Base-by-base conservation (phyloP, 1,139 yeast genomes). In the Suhomyces chickasaworum region DNA sequence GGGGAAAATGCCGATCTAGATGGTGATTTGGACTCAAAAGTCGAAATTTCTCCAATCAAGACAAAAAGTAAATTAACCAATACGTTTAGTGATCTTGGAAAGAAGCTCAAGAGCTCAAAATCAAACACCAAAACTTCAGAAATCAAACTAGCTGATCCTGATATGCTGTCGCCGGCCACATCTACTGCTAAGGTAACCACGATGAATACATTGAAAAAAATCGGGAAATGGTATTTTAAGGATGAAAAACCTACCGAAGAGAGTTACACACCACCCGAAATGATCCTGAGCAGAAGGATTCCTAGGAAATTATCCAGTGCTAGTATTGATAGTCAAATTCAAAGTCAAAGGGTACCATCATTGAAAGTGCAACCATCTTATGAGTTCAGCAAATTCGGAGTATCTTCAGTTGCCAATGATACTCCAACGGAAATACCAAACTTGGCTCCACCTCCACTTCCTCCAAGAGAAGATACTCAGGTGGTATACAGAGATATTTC, bases 161-260 rank as follows among this genome's bases (percentile, higher is more conserved):
- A 46, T n/a, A 18, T 36, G n/a, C 40, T 12, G 30, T 44, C 41
- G 29, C 36, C 16, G 36, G 42, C 37, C 17, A 32, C 39, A 9
- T 32, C 48, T 22, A 22, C 17, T 7, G n/a, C 41, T 41, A 31
- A 40, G 41, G 30, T 49, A 3, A 21, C 53, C 2, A 52, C 58
- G 3, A 55, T 65, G 44, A 65, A 59, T 42, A 78, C 86, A 0
- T 63, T 84, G 41, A 79, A 75, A 49, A 84, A 80, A 55, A 65
- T 86, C n/a, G 88, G 87, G 1, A 83, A 79, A 51, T 84, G 91
- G 89, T 85, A 85, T 55, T 71, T 66, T 48, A 80, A 76, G 46
- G 83, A 78, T 44, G 77, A 71, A n/a, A 71, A 60, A 44, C 55
- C 49, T 31, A 42, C 45, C 40, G 53, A 59, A 42, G 43, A 46